phyloP scores from a whole-genome alignment of 2,329 filamentous ascomycete genomes.

The Colletotrichum lini region DNA sequence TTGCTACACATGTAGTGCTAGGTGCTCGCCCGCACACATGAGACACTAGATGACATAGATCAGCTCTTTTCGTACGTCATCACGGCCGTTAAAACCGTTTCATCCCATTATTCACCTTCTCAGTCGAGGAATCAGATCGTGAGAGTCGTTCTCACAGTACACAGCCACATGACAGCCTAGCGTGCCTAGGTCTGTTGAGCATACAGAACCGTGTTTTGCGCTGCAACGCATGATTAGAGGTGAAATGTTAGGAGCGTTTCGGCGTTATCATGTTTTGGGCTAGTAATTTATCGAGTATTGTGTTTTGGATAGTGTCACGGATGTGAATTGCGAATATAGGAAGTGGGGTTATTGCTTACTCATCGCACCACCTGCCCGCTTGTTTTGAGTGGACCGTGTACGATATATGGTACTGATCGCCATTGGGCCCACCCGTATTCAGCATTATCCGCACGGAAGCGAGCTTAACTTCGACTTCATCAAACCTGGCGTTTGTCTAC shows the following conservation, averaged over 20 bases:
- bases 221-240: too few relatives aligned
- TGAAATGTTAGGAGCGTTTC: too few relatives aligned
- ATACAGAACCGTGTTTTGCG: too few relatives aligned
- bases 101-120: constrained; percentile 14
- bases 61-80: constrained; percentile 19
- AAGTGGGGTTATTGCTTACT: not conserved
- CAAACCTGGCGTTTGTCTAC: not conserved
- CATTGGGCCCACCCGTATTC: not conserved
- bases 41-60: constrained; percentile 28
- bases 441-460: not conserved
- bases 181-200: too few relatives aligned
- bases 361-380: not conserved
- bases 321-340: too few relatives aligned
- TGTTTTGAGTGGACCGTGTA: not conserved
- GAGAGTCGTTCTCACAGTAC: not conserved
- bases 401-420: not conserved
- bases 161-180: too few relatives aligned
- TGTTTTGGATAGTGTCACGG: too few relatives aligned
- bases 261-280: too few relatives aligned
- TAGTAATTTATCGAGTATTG: too few relatives aligned
- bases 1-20: not conserved
- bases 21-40: constrained; percentile 30
- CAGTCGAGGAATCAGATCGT: not conserved
- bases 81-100: constrained; percentile 23
- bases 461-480: constrained; percentile 5